These are phyloP conservation scores for Claviceps sp. DNA, from an alignment of 2,329 filamentous ascomycete genomes.

Conservation along the genomic window DNA sequence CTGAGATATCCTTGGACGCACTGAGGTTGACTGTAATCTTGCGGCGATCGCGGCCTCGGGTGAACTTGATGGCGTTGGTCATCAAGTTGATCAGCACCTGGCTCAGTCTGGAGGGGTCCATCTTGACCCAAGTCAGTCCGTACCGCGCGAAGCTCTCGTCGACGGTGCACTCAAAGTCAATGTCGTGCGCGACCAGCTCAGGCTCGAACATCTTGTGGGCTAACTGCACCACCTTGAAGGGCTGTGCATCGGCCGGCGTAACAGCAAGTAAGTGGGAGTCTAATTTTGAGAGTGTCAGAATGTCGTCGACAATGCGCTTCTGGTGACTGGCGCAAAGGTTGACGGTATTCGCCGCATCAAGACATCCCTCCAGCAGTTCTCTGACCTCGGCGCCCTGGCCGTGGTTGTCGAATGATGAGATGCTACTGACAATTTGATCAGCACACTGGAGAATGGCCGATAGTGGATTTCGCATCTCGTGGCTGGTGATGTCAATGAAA, in stretches of 20 bases:
- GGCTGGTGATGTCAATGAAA: slow-evolving; percentile 61
- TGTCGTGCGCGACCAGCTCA: slow-evolving; percentile 58
- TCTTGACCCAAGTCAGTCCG: slow-evolving; percentile 55
- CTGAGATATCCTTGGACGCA: slow-evolving; percentile 41
- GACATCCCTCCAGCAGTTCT: slow-evolving; percentile 37
- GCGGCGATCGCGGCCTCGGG: slow-evolving; percentile 44
- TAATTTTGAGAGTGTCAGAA: slow-evolving; percentile 54
- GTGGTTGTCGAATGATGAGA: slow-evolving; percentile 28
- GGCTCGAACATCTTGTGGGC: slow-evolving; percentile 70
- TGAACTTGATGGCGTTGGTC: slow-evolving; percentile 53
- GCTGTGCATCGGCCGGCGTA: slow-evolving; percentile 56
- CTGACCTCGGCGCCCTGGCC: slow-evolving; percentile 30
- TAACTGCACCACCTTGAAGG: slow-evolving; percentile 51
- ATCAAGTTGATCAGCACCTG: slow-evolving; percentile 69
- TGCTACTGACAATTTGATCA: slow-evolving; percentile 50
- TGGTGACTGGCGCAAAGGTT: slow-evolving; percentile 68
- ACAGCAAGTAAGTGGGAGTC: slow-evolving; percentile 59
- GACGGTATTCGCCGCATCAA: slow-evolving; percentile 73
- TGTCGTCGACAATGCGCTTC: slow-evolving; percentile 57
- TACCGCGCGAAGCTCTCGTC: slow-evolving; percentile 54
- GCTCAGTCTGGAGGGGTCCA: slow-evolving; percentile 62
- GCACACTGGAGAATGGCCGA: slow-evolving; percentile 64
- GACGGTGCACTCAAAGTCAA: slow-evolving; percentile 55
- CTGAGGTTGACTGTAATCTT: slow-evolving; percentile 52
- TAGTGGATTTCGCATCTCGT: slow-evolving; percentile 66